Conservation (phyloP, 345 rosid genomes). For the Salix brachista region DNA sequence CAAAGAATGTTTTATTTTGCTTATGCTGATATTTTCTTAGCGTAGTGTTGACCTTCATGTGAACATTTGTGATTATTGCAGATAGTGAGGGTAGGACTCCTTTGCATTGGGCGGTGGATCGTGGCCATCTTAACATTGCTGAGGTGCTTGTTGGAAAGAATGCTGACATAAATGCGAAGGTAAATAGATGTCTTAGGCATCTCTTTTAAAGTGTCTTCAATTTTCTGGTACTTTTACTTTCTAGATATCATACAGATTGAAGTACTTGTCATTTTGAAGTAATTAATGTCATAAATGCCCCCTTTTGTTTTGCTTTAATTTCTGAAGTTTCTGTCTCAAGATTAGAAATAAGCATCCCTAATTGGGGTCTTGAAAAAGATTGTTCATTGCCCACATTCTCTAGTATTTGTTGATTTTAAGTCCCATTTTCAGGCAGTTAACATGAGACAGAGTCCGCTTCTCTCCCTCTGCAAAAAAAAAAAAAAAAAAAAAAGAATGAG, state of each 20-base stretch:
- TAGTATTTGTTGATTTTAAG: background rate
- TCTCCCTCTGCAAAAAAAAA: background rate
- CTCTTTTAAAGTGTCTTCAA: background rate
- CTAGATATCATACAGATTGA: background rate
- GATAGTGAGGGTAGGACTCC: slow-evolving; percentile 93
- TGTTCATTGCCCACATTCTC: background rate
- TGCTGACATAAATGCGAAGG: slow-evolving; percentile 82
- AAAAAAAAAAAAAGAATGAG: too few relatives aligned
- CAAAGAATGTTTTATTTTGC: too few relatives aligned
- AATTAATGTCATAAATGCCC: background rate
- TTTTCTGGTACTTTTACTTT: background rate
- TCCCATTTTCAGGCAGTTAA: background rate
- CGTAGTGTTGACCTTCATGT: too few relatives aligned
- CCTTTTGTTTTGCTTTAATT: background rate
- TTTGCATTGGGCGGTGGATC: slow-evolving; percentile 96
- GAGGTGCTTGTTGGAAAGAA: slow-evolving; percentile 57
- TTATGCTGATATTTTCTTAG: too few relatives aligned
- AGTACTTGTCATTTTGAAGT: background rate
- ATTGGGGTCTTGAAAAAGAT: background rate
- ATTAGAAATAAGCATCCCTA: background rate
- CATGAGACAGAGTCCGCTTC: background rate
- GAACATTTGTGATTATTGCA: slow-evolving; percentile 30
- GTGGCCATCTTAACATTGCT: slow-evolving; percentile 56
- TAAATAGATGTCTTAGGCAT: slow-evolving; percentile 9
- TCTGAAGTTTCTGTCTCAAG: background rate